These are phyloP conservation scores for Neopestalotiopsis clavispora DNA, from an alignment of 2,329 filamentous ascomycete genomes.

Conservation along the genomic window DNA sequence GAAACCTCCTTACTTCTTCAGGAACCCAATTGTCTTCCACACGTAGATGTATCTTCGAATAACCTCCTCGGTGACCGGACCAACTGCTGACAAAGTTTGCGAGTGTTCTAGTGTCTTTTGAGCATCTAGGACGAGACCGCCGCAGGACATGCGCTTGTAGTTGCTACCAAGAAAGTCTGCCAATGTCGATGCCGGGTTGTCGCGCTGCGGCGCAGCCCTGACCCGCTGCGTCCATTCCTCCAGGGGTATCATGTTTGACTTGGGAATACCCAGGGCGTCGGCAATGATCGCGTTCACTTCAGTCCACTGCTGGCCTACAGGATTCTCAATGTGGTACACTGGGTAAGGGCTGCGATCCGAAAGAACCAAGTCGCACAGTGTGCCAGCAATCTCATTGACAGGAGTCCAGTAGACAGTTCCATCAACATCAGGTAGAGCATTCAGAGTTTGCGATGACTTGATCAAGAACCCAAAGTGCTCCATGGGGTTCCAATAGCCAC, in stretches of 20 bases:
- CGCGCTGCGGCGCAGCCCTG: conserved; percentile 35
- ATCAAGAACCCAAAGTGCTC: conserved; percentile 57
- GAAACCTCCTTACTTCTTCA: conserved; percentile 12
- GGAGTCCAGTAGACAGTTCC: conserved; percentile 51
- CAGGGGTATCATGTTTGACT: conserved; percentile 29
- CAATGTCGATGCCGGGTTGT: conserved; percentile 35
- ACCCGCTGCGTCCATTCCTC: conserved; percentile 34
- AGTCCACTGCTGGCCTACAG: conserved; percentile 30
- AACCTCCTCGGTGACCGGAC: conserved; percentile 27
- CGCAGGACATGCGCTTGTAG: conserved; percentile 49
- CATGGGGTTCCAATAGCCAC: conserved; percentile 58
- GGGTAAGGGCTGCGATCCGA: conserved; percentile 13
- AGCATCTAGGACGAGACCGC: conserved; percentile 46
- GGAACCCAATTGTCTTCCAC: conserved; percentile 31
- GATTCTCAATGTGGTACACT: conserved; percentile 27
- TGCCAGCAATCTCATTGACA: conserved; percentile 41
- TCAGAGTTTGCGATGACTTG: conserved; percentile 53
- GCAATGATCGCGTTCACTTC: conserved; percentile 28
- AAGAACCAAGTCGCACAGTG: conserved; percentile 17
- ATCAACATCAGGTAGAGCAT: conserved; percentile 44
- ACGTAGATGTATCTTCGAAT: conserved; percentile 26
- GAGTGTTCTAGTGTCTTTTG: conserved; percentile 30
- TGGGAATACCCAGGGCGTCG: conserved; percentile 27
- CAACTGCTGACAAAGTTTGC: conserved; percentile 24
- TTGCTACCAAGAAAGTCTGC: conserved; percentile 39